These are phyloP conservation scores for Solanum sejunctum DNA, from an alignment of 257 asterid species.

Conservation along the genomic window DNA sequence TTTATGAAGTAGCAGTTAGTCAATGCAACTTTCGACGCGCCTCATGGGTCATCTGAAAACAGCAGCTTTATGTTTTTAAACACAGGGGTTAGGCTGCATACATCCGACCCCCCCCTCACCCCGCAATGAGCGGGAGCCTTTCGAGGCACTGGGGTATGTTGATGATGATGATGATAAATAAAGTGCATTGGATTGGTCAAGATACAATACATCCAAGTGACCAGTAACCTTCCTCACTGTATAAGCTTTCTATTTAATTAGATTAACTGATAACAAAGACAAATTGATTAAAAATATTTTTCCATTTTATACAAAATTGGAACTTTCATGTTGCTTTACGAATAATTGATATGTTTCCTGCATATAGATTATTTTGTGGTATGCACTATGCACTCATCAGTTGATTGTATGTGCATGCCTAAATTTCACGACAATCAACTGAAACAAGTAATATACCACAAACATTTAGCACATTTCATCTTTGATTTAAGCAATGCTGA, in stretches of 20 bases:
- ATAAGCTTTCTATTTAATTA: background rate
- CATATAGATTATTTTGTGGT: background rate
- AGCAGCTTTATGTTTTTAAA: too few relatives aligned
- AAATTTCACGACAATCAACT: background rate
- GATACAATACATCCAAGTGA: background rate
- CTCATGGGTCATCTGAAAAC: too few relatives aligned
- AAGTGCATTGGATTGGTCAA: background rate
- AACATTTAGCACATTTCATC: background rate
- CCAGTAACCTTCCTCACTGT: background rate
- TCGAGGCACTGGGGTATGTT: too few relatives aligned
- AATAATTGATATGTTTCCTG: background rate
- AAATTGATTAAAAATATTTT: background rate
- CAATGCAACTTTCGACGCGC: too few relatives aligned
- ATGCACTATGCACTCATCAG: background rate
- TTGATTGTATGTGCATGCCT: background rate
- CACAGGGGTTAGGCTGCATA: too few relatives aligned
- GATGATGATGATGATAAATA: too few relatives aligned
- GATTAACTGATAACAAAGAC: background rate
- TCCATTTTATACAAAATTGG: background rate
- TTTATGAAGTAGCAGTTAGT: too few relatives aligned
- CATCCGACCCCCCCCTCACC: too few relatives aligned
- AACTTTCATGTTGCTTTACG: background rate
- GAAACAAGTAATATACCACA: background rate
- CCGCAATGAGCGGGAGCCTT: too few relatives aligned
- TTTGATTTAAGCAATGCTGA: background rate